These are phyloP conservation scores for Nymphaea colorata DNA, from an alignment of 164 flowering plant genomes.

Conservation along the genomic window DNA sequence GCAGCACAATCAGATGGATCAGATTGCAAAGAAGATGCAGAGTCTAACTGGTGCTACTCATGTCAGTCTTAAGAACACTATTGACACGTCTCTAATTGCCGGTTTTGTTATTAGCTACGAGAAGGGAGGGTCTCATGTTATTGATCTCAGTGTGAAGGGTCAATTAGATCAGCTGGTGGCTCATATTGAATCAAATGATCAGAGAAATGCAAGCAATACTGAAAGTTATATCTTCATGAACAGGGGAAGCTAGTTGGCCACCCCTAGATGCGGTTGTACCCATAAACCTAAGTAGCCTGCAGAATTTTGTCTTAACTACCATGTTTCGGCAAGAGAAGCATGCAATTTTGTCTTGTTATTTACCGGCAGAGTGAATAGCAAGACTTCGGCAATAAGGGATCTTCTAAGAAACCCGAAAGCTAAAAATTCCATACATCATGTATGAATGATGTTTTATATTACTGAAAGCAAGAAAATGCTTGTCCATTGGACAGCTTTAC, in stretches of 20 bases:
- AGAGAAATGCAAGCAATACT: slow-evolving; percentile 1
- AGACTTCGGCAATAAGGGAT: background rate
- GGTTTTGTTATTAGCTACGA: slow-evolving; percentile 13
- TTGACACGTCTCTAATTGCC: slow-evolving; percentile 13
- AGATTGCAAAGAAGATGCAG: slow-evolving; percentile 13
- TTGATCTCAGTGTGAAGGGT: slow-evolving; percentile 15
- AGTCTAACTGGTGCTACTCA: slow-evolving; percentile 5
- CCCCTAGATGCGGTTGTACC: background rate
- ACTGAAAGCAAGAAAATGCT: background rate
- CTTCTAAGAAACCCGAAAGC: too few species aligned
- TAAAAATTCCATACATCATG: background rate
- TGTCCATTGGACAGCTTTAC: background rate
- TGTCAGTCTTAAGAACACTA: slow-evolving; percentile 6
- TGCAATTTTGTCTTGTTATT: background rate
- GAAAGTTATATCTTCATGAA: background rate
- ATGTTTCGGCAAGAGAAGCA: background rate
- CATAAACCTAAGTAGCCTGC: background rate
- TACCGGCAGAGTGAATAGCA: background rate
- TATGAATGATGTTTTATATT: background rate
- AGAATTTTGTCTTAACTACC: background rate
- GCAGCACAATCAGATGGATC: slow-evolving; percentile 11
- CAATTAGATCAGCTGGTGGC: slow-evolving; percentile 14
- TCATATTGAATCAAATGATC: slow-evolving; percentile 11
- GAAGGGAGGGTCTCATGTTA: slow-evolving; percentile 8
- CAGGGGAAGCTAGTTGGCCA: background rate